A percentile compares a stretch with the other conserved stretches of the same genome.
Conservation (phyloP, 208 protist genomes). For the Porcisia deanei region DNA sequence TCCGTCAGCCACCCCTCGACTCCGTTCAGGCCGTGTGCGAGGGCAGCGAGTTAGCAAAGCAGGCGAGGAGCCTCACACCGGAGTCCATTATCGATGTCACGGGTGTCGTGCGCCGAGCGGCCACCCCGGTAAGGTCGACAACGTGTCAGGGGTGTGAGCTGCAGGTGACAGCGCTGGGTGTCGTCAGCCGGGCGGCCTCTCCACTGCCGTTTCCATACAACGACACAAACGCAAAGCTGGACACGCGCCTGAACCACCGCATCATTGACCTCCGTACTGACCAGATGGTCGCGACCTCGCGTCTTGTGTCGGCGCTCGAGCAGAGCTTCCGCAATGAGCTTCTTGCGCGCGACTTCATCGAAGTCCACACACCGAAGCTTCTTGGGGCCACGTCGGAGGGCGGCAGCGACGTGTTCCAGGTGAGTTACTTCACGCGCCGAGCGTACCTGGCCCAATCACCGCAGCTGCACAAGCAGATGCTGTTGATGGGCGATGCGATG, state of each 20-base stretch:
- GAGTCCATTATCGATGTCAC: conserved; percentile 78
- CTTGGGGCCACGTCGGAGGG: conserved; percentile 94
- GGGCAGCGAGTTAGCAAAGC: conserved; percentile 30
- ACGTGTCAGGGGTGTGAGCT: conserved; percentile 66
- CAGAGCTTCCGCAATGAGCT: conserved; percentile 92
- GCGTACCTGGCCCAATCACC: conserved; percentile 98
- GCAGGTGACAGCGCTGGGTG: conserved; percentile 41
- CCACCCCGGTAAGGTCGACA: conserved; percentile 43
- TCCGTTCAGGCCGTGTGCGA: conserved; percentile 73
- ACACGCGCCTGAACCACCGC: conserved; percentile 96
- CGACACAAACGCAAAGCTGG: conserved; percentile 83
- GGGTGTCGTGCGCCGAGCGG: conserved; percentile 39
- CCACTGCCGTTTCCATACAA: conserved; percentile 87
- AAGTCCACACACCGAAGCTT: conserved; percentile 99
- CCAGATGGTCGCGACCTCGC: conserved; percentile 93
- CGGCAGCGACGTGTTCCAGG: conserved; percentile 74
- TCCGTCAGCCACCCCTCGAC: conserved; percentile 68
- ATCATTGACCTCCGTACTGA: conserved; percentile 96
- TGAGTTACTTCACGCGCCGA: conserved; percentile 72
- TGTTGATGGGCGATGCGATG: conserved; percentile 94
- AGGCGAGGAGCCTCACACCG: conserved; percentile 46
- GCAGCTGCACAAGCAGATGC: conserved; percentile 99
- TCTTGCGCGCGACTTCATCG: conserved; percentile 88
- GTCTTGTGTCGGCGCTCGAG: conserved; percentile 84
- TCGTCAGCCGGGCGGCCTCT: conserved; percentile 50